Evolutionary conservation across 768 basidiomycete species (phyloP), one percentile per base, ranked within the genome.

Genomic region (Rhodocollybia butyracea): DNA sequence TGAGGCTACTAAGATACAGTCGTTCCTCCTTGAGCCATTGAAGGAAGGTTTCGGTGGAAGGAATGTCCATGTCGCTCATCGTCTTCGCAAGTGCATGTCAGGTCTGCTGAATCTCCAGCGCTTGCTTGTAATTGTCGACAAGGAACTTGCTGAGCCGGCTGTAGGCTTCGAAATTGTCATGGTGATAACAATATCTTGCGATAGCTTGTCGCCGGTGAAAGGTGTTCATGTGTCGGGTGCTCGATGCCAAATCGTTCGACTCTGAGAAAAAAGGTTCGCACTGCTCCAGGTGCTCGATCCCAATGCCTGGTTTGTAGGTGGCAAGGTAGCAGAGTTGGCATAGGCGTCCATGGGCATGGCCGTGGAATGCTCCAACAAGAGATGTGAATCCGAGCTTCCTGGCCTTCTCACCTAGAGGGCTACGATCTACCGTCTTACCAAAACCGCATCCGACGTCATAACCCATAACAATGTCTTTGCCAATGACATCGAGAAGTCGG

Each of bases 391-490:
- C 19, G 7, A 38, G 17, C 12, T 30, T 8, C 21, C 12, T 15
- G 8, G 39, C 51, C 40, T 53, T 42, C 27, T 19, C 13, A 5
- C 51, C 51, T 2, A 69, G 57, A 0, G 55, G 24, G 54, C 63
- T 68, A 3, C 54, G 54, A 5, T 24, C 41, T 6, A 70, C 27
- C 10, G 59, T 68, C 13, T 36, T 64, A 7, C 45, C 27, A 51
- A 68, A 68, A 30, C 61, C 60, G 43, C 64, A 68, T 2, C 61
- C 59, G 48, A 66, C 64, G 43, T 67, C 59, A 31, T 67, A 68
- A 12, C 55, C 59, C 24, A 43, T 22, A 13, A 47, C 59, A 15
- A 61, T 22, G 15, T 41, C 55, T 19, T 52, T 26, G 8, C 43
- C 41, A 31, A 48, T 38, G 26, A 57, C 40, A 13, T 42, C 34